A percentile compares a stretch with the other conserved stretches of the same genome.
Evolutionary conservation across 148 eudicot genomes (phyloP).

Genomic region (Rhododendron ferrugineum): DNA sequence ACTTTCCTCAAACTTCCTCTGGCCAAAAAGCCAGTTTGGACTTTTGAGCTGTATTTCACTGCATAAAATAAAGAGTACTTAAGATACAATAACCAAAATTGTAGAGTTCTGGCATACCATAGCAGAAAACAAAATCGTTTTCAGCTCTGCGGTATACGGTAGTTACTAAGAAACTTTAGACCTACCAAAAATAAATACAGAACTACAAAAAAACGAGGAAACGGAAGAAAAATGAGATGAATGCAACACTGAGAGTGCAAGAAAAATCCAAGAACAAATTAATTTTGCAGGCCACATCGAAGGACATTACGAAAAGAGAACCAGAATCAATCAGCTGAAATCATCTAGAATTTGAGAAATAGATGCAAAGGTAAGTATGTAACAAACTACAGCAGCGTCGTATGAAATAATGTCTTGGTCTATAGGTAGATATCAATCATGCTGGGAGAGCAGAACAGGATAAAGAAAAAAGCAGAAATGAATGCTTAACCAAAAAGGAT

Average conservation of each 20-base stretch:
- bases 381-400: neutral
- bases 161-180: neutral
- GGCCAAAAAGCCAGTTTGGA: slow-evolving; percentile 98
- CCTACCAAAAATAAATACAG: neutral
- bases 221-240: neutral
- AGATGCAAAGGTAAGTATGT: neutral
- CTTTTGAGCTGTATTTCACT: slow-evolving; percentile 97
- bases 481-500: neutral
- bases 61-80: slow-evolving; percentile 15
- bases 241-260: neutral
- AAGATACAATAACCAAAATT: neutral
- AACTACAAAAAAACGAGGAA: too few species aligned
- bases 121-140: neutral
- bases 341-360: neutral
- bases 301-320: neutral
- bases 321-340: neutral
- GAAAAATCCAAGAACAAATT: neutral
- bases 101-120: neutral
- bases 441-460: neutral
- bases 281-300: neutral
- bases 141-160: neutral
- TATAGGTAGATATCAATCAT: neutral
- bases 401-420: neutral
- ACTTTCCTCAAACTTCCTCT: slow-evolving; percentile 64
- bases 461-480: neutral